These are phyloP conservation scores for Pseudocercospora ulei DNA, from an alignment of 2,329 filamentous ascomycete species.

Conservation along the genomic window DNA sequence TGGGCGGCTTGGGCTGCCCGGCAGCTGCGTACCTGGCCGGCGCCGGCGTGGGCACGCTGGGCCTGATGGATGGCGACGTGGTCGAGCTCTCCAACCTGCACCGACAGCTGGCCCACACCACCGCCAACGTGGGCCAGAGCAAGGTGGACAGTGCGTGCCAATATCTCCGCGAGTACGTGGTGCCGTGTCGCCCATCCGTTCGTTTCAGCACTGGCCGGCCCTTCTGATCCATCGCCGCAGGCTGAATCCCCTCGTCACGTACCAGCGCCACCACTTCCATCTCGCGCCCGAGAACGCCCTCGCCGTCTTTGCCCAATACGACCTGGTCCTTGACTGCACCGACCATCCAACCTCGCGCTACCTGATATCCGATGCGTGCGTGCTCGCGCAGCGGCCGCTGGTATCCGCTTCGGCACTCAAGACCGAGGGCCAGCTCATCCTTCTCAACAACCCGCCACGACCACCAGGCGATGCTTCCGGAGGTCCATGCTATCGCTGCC, in stretches of 20 bases:
- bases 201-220: not conserved
- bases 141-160: conserved; percentile 66
- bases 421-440: conserved; percentile 79
- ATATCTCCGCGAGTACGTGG: conserved; percentile 39
- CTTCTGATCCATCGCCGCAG: conserved; percentile 18
- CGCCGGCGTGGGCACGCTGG: conserved; percentile 73
- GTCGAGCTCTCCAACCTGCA: conserved; percentile 90
- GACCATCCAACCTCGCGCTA: conserved; percentile 89
- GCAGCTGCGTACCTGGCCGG: conserved; percentile 87
- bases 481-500: conserved; percentile 85
- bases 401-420: conserved; percentile 83
- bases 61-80: conserved; percentile 74
- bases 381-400: conserved; percentile 66
- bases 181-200: not conserved
- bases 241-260: conserved; percentile 61
- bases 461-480: conserved; percentile 49
- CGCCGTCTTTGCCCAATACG: conserved; percentile 58
- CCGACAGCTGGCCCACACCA: conserved; percentile 75
- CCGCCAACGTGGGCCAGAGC: conserved; percentile 56
- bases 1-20: conserved; percentile 83
- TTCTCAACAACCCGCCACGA: conserved; percentile 70
- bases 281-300: conserved; percentile 61
- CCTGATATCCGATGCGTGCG: conserved; percentile 80
- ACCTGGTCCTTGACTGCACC: conserved; percentile 86
- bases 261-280: conserved; percentile 53